A percentile compares a stretch with the other conserved stretches of the same genome.
These are phyloP conservation scores for Malus asiatica DNA, from an alignment of 306 rosid genomes.

Conservation along the genomic window DNA sequence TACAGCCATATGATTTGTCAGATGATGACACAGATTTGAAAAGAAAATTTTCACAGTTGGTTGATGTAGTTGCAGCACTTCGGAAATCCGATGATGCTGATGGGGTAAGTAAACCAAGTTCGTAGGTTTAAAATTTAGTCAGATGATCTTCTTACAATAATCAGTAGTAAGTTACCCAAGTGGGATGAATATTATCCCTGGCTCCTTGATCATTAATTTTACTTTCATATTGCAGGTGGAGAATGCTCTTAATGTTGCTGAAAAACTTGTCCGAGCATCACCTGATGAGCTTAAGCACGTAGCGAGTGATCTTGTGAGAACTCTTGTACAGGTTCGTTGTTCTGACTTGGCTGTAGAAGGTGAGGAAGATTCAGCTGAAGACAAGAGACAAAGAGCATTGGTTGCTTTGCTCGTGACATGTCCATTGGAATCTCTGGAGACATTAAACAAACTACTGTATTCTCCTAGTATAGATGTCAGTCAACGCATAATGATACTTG, in stretches of 20 bases:
- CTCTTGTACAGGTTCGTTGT: conserved; percentile 87
- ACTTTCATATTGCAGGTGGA: conserved; percentile 48
- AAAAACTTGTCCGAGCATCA: conserved; percentile 78
- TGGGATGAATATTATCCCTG: neutral
- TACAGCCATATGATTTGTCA: conserved; percentile 80
- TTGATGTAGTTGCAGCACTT: conserved; percentile 78
- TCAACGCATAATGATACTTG: conserved; percentile 88
- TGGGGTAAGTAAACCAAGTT: conserved; percentile 61
- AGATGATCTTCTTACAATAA: neutral
- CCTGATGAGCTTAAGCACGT: conserved; percentile 86
- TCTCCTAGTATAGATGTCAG: conserved; percentile 85
- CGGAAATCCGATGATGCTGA: conserved; percentile 85
- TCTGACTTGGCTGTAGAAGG: conserved; percentile 88
- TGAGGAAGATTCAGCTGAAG: conserved; percentile 81
- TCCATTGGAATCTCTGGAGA: conserved; percentile 66
- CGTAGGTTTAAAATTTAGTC: conserved; percentile 1
- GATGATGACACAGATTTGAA: conserved; percentile 91
- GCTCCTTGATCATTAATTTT: conserved; percentile 2
- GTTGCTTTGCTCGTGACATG: conserved; percentile 68
- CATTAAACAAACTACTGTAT: conserved; percentile 67
- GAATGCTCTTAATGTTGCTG: conserved; percentile 82
- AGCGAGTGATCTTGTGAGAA: conserved; percentile 70
- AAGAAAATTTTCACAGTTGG: conserved; percentile 62
- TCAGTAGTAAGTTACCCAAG: neutral
- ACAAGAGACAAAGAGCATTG: conserved; percentile 76